Percentiles rank a stretch among this genome's conserved stretches.
Conservation (phyloP, 352 stramenopile genomes). For the Globisporangium megalacanthum region DNA sequence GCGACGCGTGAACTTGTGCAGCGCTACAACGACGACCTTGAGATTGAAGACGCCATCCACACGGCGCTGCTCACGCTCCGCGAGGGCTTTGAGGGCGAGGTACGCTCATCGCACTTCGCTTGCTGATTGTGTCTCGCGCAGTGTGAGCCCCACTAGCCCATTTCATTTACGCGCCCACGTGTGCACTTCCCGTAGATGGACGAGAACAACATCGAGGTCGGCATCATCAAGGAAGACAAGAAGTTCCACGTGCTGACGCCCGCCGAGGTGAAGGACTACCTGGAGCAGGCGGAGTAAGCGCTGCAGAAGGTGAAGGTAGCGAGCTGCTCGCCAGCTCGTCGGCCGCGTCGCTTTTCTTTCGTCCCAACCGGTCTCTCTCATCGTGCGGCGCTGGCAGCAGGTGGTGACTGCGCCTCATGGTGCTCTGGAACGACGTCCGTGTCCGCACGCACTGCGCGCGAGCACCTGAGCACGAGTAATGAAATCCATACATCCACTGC, state of each 20-base stretch:
- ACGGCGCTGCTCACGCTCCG: constrained; percentile 98
- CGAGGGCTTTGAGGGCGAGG: constrained; percentile 97
- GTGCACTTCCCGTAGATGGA: constrained; percentile 88
- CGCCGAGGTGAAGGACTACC: constrained; percentile 99
- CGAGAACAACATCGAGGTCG: constrained; percentile 98
- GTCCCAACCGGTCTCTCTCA: background rate
- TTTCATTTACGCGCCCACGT: background rate
- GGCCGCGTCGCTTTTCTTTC: background rate
- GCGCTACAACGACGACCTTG: constrained; percentile 95
- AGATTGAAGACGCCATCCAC: constrained; percentile 99
- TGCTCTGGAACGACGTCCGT: no score
- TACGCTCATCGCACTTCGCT: constrained; percentile 13
- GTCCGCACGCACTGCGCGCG: no score
- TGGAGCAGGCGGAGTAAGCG: constrained; percentile 97
- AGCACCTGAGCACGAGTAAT: no score
- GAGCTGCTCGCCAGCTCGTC: background rate
- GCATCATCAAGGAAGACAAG: constrained; percentile 94
- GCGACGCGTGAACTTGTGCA: constrained; percentile 18
- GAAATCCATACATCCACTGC: no score
- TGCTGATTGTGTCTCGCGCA: background rate
- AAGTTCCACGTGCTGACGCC: constrained; percentile 97
- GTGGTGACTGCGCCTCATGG: no score
- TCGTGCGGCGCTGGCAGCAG: no score
- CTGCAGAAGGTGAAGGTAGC: background rate
- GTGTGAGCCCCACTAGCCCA: no score